These are phyloP conservation scores for Chaetothyriales sp. DNA, from an alignment of 2,329 filamentous ascomycete genomes.

Conservation along the genomic window DNA sequence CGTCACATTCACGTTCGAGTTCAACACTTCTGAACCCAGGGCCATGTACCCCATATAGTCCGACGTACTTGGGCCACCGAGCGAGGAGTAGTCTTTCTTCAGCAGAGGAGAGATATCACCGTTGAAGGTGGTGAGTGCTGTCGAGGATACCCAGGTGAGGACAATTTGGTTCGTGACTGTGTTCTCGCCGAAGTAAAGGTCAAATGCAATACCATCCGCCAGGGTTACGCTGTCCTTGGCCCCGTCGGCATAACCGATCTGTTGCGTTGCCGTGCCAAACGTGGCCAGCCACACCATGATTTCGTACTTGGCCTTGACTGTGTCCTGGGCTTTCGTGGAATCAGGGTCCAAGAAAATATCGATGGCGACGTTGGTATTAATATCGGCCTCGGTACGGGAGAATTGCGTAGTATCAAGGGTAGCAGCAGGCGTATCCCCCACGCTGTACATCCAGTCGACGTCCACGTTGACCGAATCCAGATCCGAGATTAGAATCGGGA, in stretches of 20 bases:
- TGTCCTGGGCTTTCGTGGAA: slow-evolving; percentile 26
- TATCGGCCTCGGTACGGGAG: slow-evolving; percentile 6
- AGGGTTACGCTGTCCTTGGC: slow-evolving; percentile 24
- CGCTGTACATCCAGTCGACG: slow-evolving; percentile 37
- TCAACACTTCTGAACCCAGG: slow-evolving; percentile 39
- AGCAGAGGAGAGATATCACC: slow-evolving; percentile 36
- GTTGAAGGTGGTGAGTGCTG: slow-evolving; percentile 26
- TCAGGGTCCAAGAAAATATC: slow-evolving; percentile 44
- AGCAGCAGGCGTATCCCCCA: slow-evolving; percentile 28
- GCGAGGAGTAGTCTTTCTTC: slow-evolving; percentile 22
- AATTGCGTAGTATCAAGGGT: slow-evolving; percentile 25
- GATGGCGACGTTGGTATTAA: slow-evolving; percentile 40
- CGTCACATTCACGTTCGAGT: slow-evolving; percentile 31
- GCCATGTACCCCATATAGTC: slow-evolving; percentile 39
- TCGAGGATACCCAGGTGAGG: slow-evolving; percentile 33
- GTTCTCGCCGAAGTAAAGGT: slow-evolving; percentile 32
- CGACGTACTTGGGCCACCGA: slow-evolving; percentile 24
- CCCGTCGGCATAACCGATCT: slow-evolving; percentile 29
- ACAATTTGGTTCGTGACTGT: slow-evolving; percentile 28
- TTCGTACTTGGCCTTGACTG: slow-evolving; percentile 30
- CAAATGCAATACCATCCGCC: slow-evolving; percentile 27
- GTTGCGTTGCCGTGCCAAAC: slow-evolving; percentile 33
- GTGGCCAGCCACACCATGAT: slow-evolving; percentile 44
- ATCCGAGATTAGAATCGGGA: slow-evolving; percentile 30
- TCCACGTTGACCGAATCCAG: slow-evolving; percentile 31